Percentiles rank a stretch among this genome's conserved stretches.
Evolutionary conservation across 352 stramenopile species (phyloP).

Genomic region (Phytophthora sp.): DNA sequence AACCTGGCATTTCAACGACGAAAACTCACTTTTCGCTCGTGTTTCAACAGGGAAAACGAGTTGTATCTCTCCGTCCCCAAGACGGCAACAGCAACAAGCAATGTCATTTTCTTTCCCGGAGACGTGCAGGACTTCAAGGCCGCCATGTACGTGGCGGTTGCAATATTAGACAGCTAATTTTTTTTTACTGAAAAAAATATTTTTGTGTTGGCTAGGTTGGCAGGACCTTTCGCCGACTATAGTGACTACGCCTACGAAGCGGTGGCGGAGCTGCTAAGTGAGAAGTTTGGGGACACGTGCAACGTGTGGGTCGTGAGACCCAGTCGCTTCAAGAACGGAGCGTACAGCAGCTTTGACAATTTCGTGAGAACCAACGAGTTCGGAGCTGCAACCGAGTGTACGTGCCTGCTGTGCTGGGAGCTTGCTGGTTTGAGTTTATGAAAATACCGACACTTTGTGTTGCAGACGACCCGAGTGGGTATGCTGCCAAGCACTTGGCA

Average conservation of each 20-base stretch:
- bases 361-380: conserved; percentile 65
- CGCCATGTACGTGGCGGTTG: conserved; percentile 43
- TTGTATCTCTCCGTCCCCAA: conserved; percentile 46
- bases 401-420: no score
- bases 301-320: conserved; percentile 73
- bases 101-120: conserved; percentile 76
- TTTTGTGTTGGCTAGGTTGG: no score
- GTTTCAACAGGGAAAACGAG: conserved; percentile 49
- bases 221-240: conserved; percentile 46
- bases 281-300: conserved; percentile 55
- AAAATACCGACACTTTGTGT: neutral
- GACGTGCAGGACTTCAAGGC: conserved; percentile 66
- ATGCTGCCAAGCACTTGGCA: conserved; percentile 45
- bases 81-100: conserved; percentile 25
- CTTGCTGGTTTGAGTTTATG: neutral
- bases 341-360: conserved; percentile 69
- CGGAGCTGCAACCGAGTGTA: conserved; percentile 56
- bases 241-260: conserved; percentile 63
- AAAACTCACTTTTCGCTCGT: conserved; percentile 1
- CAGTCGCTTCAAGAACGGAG: conserved; percentile 42
- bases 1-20: no score
- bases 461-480: conserved; percentile 42
- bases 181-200: neutral
- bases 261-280: conserved; percentile 44
- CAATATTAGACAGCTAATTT: neutral